Evolutionary conservation across 2,329 filamentous ascomycete genomes (phyloP).

Genomic region (Arachnomyces sp.): DNA sequence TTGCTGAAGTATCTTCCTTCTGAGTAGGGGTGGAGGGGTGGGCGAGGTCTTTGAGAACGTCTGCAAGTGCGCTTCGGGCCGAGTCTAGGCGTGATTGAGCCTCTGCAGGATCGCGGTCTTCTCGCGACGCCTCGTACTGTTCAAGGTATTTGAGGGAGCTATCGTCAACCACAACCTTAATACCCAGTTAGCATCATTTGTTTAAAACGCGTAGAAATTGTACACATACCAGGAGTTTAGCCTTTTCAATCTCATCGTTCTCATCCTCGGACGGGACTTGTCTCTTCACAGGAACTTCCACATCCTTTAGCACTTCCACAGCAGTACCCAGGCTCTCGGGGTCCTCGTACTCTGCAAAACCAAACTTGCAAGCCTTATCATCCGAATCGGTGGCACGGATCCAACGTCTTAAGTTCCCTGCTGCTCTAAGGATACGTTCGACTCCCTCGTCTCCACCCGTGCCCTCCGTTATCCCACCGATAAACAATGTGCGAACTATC

Average conservation of each 20-base stretch:
- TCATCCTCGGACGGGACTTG: constrained; percentile 45
- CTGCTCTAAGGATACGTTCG: constrained; percentile 67
- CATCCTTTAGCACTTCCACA: constrained; percentile 71
- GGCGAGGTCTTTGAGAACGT: constrained; percentile 62
- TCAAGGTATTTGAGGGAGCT: constrained; percentile 78
- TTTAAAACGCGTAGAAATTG: neutral
- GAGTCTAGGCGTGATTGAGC: constrained; percentile 61
- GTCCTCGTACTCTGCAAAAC: constrained; percentile 93
- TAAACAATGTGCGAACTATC: constrained; percentile 81
- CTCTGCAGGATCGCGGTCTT: constrained; percentile 53
- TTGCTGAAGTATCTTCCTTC: constrained; percentile 36
- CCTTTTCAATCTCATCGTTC: constrained; percentile 54
- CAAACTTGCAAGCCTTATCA: constrained; percentile 76
- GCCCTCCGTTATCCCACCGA: constrained; percentile 76
- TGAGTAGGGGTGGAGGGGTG: constrained; percentile 50
- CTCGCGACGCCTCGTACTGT: constrained; percentile 61
- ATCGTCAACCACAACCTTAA: constrained; percentile 63
- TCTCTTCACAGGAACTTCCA: constrained; percentile 72
- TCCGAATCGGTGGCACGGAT: constrained; percentile 69
- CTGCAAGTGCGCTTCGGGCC: constrained; percentile 59
- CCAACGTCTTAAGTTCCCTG: constrained; percentile 76
- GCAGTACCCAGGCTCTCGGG: constrained; percentile 78
- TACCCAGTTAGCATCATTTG: constrained; percentile 15
- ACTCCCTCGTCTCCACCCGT: constrained; percentile 68
- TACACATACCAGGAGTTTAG: constrained; percentile 53